Base-by-base conservation (phyloP, 805 yeast species). In the Candida sonorensis region DNA sequence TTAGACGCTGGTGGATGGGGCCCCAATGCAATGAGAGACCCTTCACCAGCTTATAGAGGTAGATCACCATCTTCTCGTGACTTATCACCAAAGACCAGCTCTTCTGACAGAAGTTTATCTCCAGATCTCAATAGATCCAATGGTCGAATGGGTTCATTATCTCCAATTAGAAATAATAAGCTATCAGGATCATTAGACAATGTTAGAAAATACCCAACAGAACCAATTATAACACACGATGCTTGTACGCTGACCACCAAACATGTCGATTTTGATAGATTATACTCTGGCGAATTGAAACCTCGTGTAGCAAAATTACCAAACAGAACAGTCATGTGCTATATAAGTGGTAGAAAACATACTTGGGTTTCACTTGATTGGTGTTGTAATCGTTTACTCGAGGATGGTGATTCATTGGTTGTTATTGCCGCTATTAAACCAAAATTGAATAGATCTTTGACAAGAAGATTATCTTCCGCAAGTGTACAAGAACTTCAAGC, bases 281-380 rank as follows among this genome's bases (percentile, higher is more conserved):
- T 75, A 32, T 73, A 72, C 37, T 44, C 58, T 11, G 60, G 62
- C 2, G 53, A 61, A 27, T 23, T 67, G 18, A 42, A 50, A 21
- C 48, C 54, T 13, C 40, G 44, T 15, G 42, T 41, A 11, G 62
- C 67, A 0, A 46, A 46, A 27, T 52, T 75, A 27, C 75, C 76
- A 0, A 61, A 63, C 23, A 62, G 87, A 45, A 67, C 69, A 2
- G 62, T 81, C 5, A 48, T 82, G 50, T 75, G 79, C 18, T 81
- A 81, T 48, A 62, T 83, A 19, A 66, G 77, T 42, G 94, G 86
- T 3, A 61, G 90, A 37, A 66, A 62, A 34, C 90, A 82, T 58
- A 79, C 92, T 0, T 83, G 94, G 94, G 85, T 81, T 9, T 77
- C 86, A 1, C 54, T 83, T 17, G 94, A 83, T 52, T 83, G 83